phyloP scores from a whole-genome alignment of 495 filamentous ascomycete species.

The Penicillium atrosanguineum region DNA sequence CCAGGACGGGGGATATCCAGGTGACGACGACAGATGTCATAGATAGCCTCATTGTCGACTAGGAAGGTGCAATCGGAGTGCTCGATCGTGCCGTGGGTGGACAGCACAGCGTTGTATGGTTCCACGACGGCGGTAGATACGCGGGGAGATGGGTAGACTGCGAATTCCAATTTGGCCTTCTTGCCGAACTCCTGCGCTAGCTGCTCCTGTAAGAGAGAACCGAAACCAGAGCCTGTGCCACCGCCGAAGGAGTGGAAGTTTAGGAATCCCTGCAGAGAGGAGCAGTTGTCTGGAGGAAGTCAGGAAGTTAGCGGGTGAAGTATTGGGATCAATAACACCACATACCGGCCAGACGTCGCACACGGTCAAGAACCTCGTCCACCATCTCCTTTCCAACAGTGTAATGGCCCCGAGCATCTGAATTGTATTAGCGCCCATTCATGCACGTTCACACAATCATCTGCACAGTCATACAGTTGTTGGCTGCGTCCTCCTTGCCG shows the following conservation, averaged over 20 bases:
- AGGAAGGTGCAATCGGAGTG: conserved; percentile 92
- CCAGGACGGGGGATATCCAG: conserved; percentile 82
- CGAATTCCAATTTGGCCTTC: conserved; percentile 94
- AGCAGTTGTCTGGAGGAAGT: conserved; percentile 70
- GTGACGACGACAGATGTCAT: conserved; percentile 88
- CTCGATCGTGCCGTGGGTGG: conserved; percentile 91
- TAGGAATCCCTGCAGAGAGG: conserved; percentile 84
- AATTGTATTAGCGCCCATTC: conserved; percentile 23
- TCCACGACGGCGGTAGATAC: conserved; percentile 87
- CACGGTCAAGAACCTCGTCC: conserved; percentile 77
- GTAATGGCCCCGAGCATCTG: conserved; percentile 88
- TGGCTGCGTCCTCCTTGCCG: conserved; percentile 92
- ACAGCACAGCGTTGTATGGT: conserved; percentile 90
- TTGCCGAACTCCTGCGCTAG: conserved; percentile 87
- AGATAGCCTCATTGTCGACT: conserved; percentile 91
- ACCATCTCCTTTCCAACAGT: conserved; percentile 91
- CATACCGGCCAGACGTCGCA: conserved; percentile 79
- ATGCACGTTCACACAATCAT: background rate
- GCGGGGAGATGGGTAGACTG: conserved; percentile 82
- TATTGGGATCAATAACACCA: background rate
- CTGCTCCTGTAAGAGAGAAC: conserved; percentile 82
- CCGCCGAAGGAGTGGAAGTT: conserved; percentile 95
- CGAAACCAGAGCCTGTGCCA: conserved; percentile 89
- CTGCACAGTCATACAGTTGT: conserved; percentile 60
- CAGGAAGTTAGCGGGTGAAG: conserved; percentile 13